Conservation (phyloP, 768 basidiomycete genomes). For the Suillus decipiens region DNA sequence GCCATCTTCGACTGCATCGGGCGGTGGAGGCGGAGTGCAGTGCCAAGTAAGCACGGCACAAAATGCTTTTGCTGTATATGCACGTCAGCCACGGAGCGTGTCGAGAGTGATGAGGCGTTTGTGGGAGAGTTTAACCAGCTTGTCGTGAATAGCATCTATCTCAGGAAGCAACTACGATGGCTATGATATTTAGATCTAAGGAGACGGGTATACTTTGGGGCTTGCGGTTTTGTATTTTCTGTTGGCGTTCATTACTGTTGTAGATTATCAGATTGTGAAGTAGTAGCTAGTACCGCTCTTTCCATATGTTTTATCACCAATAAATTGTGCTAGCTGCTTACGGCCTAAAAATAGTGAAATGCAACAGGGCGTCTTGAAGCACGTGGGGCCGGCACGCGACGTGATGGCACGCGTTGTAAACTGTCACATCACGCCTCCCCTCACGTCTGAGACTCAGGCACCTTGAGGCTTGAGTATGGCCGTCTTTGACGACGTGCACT, state of each 20-base stretch:
- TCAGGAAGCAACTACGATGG: neutral
- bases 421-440: constrained; percentile 11
- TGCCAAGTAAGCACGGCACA: constrained; percentile 26
- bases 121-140: neutral
- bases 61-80: constrained; percentile 5
- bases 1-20: constrained; percentile 14
- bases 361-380: neutral
- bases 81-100: constrained; percentile 27
- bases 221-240: neutral
- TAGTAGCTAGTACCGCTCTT: neutral
- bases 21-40: constrained; percentile 11
- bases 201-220: neutral
- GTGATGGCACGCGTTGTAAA: constrained; percentile 7
- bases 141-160: neutral
- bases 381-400: neutral
- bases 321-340: too few species aligned
- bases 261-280: neutral
- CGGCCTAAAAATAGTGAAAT: too few species aligned
- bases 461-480: constrained; percentile 20
- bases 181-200: neutral
- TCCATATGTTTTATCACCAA: neutral
- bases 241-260: neutral
- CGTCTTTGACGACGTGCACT: constrained; percentile 45
- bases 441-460: neutral
- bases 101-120: constrained; percentile 33